Base-by-base conservation (phyloP, 2,329 filamentous ascomycete genomes). In the Botrytis sinoallii region DNA sequence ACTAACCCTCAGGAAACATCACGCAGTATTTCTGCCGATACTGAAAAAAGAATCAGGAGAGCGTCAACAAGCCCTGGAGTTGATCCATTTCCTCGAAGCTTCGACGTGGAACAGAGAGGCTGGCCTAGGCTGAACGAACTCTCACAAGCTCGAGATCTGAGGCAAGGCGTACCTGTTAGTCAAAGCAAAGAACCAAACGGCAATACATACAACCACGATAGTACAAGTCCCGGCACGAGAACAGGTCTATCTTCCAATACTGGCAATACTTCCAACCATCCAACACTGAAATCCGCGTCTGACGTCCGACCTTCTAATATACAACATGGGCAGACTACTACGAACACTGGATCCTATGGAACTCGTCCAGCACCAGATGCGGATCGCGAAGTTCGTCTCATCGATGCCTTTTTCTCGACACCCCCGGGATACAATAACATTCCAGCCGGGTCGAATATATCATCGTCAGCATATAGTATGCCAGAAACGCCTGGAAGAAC, bases 261-360 rank as follows among this genome's bases (percentile, higher is more conserved):
- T 1, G 20, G 55, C 29, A 59, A 70, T 48, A 67, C 68, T 66
- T 89, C 88, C 4, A 88, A 85, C 75, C 83, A 86, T n/a, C 87
- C 85, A 35, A 90, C 89, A 18, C 89, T 89, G 4, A 90, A 88
- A 77, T 90, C 89, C 6, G 83, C 82, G 10, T 86, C 86, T 2
- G 85, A 87, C n/a, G 80, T 76, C 7, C 76, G 77, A 18, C 60
- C 60, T 35, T 25, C 76, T 1, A 78, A 76, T 35, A n/a, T 77
- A 1, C 74, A 78, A 14, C 63, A 69, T 29, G 74, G 70, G 22
- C 74, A 79, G 73, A 81, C 79, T 35, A 81, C 81, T 40, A 84
- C 86, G 0, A 83, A 82, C 10, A 78, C 79, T 9, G 83, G 83
- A 66, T 87, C 88, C 2, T 90, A 87, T 78, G 83, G 86, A 38